phyloP scores from a whole-genome alignment of 208 protist genomes.

The Wallacemonas sp. region DNA sequence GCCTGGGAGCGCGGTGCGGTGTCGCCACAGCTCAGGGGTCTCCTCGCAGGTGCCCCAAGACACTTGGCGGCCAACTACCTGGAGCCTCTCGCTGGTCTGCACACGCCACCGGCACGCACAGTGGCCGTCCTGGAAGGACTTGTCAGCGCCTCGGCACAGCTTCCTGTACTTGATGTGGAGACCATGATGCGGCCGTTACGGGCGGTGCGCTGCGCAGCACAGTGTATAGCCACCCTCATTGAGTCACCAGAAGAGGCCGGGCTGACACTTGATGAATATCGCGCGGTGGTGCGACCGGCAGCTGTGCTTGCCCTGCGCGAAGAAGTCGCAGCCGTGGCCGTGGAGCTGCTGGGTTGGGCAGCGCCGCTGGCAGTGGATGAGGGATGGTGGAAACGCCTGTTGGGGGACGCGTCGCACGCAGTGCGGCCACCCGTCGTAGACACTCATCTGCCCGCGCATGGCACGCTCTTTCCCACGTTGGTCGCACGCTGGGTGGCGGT shows the following conservation, averaged over 20 bases:
- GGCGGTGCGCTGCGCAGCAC: not conserved
- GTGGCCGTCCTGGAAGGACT: not conserved
- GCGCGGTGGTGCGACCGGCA: slow-evolving; percentile 1
- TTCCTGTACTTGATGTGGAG: not conserved
- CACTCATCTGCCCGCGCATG: not conserved
- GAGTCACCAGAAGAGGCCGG: not conserved
- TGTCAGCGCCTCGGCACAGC: not conserved
- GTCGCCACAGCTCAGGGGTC: not conserved
- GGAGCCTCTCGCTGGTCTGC: not conserved
- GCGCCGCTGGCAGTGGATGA: slow-evolving; percentile 6
- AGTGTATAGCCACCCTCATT: not conserved
- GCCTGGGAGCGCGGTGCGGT: not conserved
- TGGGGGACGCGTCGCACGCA: too few species aligned
- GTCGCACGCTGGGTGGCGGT: slow-evolving; percentile 4
- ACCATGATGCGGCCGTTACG: not conserved
- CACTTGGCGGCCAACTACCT: not conserved
- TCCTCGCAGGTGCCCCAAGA: not conserved
- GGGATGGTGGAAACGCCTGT: slow-evolving; percentile 18
- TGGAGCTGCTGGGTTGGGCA: slow-evolving; percentile 22
- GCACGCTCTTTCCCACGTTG: not conserved
- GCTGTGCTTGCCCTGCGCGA: slow-evolving; percentile 12
- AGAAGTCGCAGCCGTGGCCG: slow-evolving; percentile 12
- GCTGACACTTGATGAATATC: not conserved
- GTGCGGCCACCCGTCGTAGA: too few species aligned
- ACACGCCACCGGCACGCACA: not conserved